Percentiles rank a stretch among this genome's conserved stretches.
These are phyloP conservation scores for Acanthamoeba lenticulata DNA, from an alignment of 208 protist genomes.

Conservation along the genomic window DNA sequence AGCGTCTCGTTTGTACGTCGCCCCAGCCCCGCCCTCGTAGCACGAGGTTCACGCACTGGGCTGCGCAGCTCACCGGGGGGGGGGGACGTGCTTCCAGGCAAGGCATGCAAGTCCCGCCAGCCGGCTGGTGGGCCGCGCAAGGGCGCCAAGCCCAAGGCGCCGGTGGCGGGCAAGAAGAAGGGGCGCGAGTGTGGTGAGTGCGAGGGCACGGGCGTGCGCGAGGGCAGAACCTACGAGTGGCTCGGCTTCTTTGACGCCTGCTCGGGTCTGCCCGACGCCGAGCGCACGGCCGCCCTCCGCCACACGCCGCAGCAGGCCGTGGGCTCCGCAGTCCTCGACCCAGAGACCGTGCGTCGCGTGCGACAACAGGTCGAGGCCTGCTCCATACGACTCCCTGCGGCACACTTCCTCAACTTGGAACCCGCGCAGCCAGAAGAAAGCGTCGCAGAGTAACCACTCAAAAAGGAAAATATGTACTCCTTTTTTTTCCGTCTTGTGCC, in stretches of 20 bases:
- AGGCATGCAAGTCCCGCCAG: neutral
- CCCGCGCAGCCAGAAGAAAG: neutral
- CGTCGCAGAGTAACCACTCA: neutral
- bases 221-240: conserved; percentile 16
- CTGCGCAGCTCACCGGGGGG: no score
- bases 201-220: neutral
- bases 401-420: neutral
- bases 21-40: no score
- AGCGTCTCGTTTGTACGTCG: neutral
- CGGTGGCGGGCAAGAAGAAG: neutral
- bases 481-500: no score
- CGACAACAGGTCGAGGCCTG: neutral
- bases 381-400: neutral
- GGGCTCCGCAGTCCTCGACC: neutral
- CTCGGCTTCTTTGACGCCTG: neutral
- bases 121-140: neutral
- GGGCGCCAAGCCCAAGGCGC: neutral
- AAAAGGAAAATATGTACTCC: no score
- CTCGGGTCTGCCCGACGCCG: neutral
- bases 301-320: neutral
- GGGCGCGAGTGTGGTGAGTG: neutral
- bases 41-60: neutral
- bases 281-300: neutral
- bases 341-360: neutral
- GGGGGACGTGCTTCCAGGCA: neutral